Evolutionary conservation across 2,329 filamentous ascomycete genomes (phyloP).

Genomic region (Immersiporthe knoxdaviesiana): DNA sequence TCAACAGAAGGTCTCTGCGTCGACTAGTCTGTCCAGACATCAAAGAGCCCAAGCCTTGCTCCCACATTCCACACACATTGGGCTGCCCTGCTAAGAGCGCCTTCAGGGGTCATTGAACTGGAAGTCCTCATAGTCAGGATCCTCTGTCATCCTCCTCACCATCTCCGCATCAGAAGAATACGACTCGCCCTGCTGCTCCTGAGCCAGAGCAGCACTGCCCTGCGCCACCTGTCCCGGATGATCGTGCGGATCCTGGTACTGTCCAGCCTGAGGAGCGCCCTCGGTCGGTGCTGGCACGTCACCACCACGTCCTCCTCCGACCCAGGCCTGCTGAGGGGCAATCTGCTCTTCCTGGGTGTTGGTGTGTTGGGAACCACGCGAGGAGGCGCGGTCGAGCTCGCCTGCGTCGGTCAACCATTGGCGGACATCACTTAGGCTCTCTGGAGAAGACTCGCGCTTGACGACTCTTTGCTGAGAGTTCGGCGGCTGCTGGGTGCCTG

Average conservation of each 20-base stretch:
- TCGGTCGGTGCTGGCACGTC: neutral
- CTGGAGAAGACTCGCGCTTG: neutral
- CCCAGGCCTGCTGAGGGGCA: neutral
- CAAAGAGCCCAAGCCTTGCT: neutral
- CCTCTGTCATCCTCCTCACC: neutral
- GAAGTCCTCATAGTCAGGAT: neutral
- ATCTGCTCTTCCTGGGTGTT: neutral
- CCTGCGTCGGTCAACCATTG: neutral
- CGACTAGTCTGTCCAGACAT: neutral
- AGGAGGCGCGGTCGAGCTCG: neutral
- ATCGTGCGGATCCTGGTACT: neutral
- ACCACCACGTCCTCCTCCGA: neutral
- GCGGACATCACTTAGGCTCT: neutral
- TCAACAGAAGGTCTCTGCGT: neutral
- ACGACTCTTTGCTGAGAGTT: neutral
- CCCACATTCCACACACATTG: neutral
- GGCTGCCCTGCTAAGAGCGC: no score
- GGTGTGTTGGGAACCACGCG: neutral
- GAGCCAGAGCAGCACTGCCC: neutral
- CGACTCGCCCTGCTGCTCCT: neutral
- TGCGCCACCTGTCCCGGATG: neutral
- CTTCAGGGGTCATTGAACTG: neutral
- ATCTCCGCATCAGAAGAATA: neutral
- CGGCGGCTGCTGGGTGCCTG: neutral
- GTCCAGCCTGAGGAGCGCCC: neutral